Percentiles rank a stretch among this genome's conserved stretches.
Conservation (phyloP, 352 stramenopile genomes). For the Pythium aquatile region DNA sequence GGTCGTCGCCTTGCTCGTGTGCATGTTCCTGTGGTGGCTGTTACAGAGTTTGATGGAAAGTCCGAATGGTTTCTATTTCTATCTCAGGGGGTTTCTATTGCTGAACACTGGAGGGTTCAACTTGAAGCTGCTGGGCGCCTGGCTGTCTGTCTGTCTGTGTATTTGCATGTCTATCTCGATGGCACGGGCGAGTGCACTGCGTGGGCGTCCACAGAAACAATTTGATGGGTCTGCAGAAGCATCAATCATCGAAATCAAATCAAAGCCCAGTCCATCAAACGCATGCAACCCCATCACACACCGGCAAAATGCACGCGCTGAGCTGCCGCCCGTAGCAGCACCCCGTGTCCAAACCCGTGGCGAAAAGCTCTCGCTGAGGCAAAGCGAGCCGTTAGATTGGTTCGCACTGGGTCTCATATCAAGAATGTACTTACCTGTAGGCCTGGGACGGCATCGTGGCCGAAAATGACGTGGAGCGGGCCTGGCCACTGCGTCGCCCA, state of each 20-base stretch:
- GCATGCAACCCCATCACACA: conserved; percentile 20
- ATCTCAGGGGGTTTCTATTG: conserved; percentile 25
- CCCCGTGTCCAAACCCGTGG: conserved; percentile 90
- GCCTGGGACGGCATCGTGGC: conserved; percentile 85
- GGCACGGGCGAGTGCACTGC: conserved; percentile 19
- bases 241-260: conserved; percentile 1
- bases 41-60: conserved; percentile 15
- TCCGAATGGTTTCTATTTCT: conserved; percentile 24
- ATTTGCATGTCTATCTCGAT: background rate
- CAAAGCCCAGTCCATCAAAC: background rate
- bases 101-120: conserved; percentile 3
- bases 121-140: conserved; percentile 18
- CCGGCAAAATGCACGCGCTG: conserved; percentile 87
- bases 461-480: conserved; percentile 87
- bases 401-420: background rate
- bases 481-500: conserved; percentile 86
- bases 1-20: background rate
- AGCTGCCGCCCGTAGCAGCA: conserved; percentile 89
- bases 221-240: conserved; percentile 17
- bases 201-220: conserved; percentile 25
- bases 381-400: background rate
- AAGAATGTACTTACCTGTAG: conserved; percentile 51
- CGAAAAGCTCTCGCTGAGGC: conserved; percentile 79
- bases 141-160: background rate
- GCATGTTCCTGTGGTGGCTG: background rate